phyloP scores from a whole-genome alignment of 169 alveolate species.

The Hepatocystis sp. region DNA sequence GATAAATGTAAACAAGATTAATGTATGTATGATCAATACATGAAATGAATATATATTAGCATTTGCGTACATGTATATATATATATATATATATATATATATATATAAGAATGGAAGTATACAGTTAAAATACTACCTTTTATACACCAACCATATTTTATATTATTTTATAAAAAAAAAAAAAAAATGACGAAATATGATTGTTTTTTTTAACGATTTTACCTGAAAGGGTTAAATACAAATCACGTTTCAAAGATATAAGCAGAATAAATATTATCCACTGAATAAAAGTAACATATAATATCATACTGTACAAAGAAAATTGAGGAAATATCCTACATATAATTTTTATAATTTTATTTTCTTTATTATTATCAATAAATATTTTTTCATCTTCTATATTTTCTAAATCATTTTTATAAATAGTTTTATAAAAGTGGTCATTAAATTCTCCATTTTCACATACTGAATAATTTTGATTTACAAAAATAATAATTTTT shows the following conservation, averaged over 20 bases:
- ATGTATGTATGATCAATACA: too few species aligned
- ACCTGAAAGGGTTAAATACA: constrained; percentile 68
- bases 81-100: not conserved
- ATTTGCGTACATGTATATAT: not conserved
- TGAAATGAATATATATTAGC: constrained; percentile 3
- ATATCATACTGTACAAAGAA: constrained; percentile 55
- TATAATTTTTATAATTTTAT: constrained; percentile 48
- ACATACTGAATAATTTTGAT: constrained; percentile 28
- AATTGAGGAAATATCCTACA: constrained; percentile 74
- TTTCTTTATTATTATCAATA: constrained; percentile 34
- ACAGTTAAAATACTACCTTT: too few species aligned
- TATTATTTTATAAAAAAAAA: too few species aligned
- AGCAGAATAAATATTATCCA: constrained; percentile 67
- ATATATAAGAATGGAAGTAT: too few species aligned
- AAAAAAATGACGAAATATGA: not conserved
- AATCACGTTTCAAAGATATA: constrained; percentile 62
- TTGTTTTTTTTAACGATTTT: not conserved
- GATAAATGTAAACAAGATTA: too few species aligned
- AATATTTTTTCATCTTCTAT: constrained; percentile 66
- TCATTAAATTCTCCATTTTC: constrained; percentile 74
- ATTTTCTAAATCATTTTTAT: constrained; percentile 66
- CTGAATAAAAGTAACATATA: constrained; percentile 71
- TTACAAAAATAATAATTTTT: constrained; percentile 74
- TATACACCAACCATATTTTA: not conserved
- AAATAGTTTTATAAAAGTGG: constrained; percentile 66